These are phyloP conservation scores for Aureobasidium leucospermi DNA, from an alignment of 2,329 filamentous ascomycete species.

Conservation along the genomic window DNA sequence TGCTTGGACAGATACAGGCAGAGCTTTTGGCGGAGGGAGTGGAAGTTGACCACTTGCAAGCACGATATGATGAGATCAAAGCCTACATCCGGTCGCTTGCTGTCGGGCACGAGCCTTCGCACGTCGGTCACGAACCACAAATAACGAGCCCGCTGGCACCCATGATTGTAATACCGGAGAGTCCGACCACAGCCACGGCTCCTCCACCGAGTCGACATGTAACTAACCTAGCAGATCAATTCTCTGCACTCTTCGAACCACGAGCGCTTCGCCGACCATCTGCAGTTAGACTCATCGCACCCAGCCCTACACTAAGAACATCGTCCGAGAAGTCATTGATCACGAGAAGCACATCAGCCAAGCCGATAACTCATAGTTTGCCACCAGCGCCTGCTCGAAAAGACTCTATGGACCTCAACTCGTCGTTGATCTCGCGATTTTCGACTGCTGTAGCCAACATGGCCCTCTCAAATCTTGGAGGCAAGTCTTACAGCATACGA, in stretches of 20 bases:
- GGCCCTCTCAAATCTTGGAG: neutral
- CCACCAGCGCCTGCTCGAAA: neutral
- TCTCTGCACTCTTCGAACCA: neutral
- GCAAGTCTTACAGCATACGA: neutral
- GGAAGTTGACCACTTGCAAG: neutral
- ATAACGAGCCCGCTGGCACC: neutral
- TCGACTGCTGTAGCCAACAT: neutral
- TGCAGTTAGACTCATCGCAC: neutral
- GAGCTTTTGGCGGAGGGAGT: conserved; percentile 5
- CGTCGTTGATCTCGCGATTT: neutral
- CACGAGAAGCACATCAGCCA: too few relatives aligned
- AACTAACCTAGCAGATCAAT: neutral
- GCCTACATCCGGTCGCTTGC: neutral
- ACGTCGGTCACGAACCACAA: neutral
- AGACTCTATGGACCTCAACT: neutral
- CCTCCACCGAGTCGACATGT: neutral
- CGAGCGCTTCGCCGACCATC: neutral
- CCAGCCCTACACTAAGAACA: too few relatives aligned
- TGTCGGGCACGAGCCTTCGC: neutral
- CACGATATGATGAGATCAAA: neutral
- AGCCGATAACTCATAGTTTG: neutral
- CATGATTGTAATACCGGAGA: neutral
- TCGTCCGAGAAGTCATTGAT: neutral
- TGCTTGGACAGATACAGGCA: neutral
- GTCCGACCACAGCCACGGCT: neutral